Conservation (phyloP, 768 basidiomycete species). For the Leccinellum albellum region DNA sequence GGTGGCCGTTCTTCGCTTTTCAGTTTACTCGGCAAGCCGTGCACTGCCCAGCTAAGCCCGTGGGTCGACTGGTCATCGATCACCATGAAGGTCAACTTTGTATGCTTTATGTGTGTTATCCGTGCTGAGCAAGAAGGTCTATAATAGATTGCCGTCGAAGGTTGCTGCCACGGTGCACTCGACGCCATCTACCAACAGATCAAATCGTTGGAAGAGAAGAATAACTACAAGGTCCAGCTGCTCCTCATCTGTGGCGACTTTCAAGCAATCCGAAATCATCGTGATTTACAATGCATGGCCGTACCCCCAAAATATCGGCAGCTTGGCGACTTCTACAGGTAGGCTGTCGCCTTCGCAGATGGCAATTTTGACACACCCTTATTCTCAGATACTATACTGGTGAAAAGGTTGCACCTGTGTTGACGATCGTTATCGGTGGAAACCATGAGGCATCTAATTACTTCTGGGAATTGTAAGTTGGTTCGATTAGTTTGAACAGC, state of each 20-base stretch:
- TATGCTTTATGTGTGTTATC: not conserved
- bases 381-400: constrained; percentile 79
- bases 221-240: constrained; percentile 71
- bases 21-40: no score
- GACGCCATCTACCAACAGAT: constrained; percentile 81
- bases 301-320: constrained; percentile 85
- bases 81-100: constrained; percentile 24
- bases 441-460: constrained; percentile 98
- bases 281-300: constrained; percentile 87
- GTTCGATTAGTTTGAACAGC: not conserved
- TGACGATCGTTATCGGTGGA: constrained; percentile 94
- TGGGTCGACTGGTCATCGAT: no score
- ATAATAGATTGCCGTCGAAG: constrained; percentile 78
- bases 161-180: constrained; percentile 94
- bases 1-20: not conserved
- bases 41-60: no score
- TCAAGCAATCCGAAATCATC: constrained; percentile 81
- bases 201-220: constrained; percentile 51
- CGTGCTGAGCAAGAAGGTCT: constrained; percentile 4
- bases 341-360: constrained; percentile 8
- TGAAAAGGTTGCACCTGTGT: constrained; percentile 70
- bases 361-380: not conserved
- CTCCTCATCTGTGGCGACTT: constrained; percentile 97
- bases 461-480: constrained; percentile 86
- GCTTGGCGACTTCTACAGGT: constrained; percentile 84